Conservation (phyloP, 2,329 filamentous ascomycete genomes). For the Penicillium frequentans region DNA sequence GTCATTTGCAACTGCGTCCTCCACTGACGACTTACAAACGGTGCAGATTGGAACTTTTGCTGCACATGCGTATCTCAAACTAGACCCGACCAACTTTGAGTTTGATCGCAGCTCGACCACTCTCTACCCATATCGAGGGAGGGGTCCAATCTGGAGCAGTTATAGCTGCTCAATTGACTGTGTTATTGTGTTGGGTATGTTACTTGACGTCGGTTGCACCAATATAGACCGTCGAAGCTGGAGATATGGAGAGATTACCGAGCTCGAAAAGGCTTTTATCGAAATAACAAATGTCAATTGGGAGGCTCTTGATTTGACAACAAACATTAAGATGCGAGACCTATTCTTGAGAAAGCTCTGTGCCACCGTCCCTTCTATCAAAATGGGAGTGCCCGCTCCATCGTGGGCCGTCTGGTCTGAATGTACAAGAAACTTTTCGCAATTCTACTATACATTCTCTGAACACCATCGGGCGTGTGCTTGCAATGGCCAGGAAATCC, state of each 20-base stretch:
- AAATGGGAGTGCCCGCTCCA: conserved; percentile 10
- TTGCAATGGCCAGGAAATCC: not conserved
- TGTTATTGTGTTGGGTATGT: conserved; percentile 34
- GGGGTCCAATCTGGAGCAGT: conserved; percentile 29
- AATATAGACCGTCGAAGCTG: conserved; percentile 26
- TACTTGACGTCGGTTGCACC: conserved; percentile 40
- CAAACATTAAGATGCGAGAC: conserved; percentile 18
- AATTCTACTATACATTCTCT: conserved; percentile 26
- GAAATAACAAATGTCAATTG: conserved; percentile 30
- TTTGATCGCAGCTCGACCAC: conserved; percentile 10
- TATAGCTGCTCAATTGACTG: conserved; percentile 32
- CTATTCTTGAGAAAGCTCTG: conserved; percentile 17
- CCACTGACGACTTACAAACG: conserved; percentile 15
- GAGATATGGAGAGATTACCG: conserved; percentile 16
- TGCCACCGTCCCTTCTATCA: conserved; percentile 2
- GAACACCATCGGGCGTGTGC: conserved; percentile 8
- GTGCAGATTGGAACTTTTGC: conserved; percentile 16
- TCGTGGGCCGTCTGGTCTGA: conserved; percentile 25
- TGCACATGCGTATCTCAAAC: conserved; percentile 16
- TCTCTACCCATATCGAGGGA: conserved; percentile 27
- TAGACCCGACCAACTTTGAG: conserved; percentile 10
- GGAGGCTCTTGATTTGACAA: conserved; percentile 21
- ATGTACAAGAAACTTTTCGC: conserved; percentile 25
- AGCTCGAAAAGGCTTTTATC: conserved; percentile 27
- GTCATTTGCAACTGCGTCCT: conserved; percentile 13